These are phyloP conservation scores for Aspergillus mulundensis DNA, from an alignment of 495 filamentous ascomycete species.

Conservation along the genomic window DNA sequence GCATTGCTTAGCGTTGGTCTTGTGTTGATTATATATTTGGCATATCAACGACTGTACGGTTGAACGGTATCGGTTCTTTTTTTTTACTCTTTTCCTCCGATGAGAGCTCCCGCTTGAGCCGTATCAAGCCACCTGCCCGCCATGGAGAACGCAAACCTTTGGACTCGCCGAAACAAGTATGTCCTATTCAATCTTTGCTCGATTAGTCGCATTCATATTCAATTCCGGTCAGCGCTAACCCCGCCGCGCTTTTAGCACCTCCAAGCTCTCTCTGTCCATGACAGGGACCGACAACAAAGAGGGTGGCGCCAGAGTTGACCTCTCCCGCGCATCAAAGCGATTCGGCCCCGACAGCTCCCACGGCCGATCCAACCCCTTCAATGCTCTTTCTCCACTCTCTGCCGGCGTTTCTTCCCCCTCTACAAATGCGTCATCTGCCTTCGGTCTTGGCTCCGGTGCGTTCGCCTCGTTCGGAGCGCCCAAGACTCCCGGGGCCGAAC, in stretches of 20 bases:
- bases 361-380: slow-evolving; percentile 82
- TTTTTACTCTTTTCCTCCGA: slow-evolving; percentile 18
- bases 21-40: slow-evolving; percentile 2
- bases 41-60: slow-evolving; percentile 15
- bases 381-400: slow-evolving; percentile 67
- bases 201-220: background rate
- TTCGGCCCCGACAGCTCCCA: slow-evolving; percentile 75
- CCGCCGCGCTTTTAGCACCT: slow-evolving; percentile 49
- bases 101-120: slow-evolving; percentile 43
- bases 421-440: slow-evolving; percentile 81
- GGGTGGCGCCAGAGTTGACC: slow-evolving; percentile 53
- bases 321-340: slow-evolving; percentile 68
- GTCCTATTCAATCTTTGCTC: slow-evolving; percentile 24
- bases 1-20: slow-evolving; percentile 7
- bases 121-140: slow-evolving; percentile 31
- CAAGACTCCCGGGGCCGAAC: slow-evolving; percentile 82
- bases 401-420: slow-evolving; percentile 79
- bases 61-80: slow-evolving; percentile 6
- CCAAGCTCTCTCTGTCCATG: slow-evolving; percentile 87
- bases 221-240: background rate
- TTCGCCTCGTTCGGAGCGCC: slow-evolving; percentile 96
- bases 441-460: slow-evolving; percentile 89
- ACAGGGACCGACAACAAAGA: slow-evolving; percentile 58
- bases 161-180: slow-evolving; percentile 91
- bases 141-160: slow-evolving; percentile 72